Evolutionary conservation across 2,329 filamentous ascomycete genomes (phyloP), one percentile per base, ranked within the genome.

Genomic region (Botryotinia convoluta): DNA sequence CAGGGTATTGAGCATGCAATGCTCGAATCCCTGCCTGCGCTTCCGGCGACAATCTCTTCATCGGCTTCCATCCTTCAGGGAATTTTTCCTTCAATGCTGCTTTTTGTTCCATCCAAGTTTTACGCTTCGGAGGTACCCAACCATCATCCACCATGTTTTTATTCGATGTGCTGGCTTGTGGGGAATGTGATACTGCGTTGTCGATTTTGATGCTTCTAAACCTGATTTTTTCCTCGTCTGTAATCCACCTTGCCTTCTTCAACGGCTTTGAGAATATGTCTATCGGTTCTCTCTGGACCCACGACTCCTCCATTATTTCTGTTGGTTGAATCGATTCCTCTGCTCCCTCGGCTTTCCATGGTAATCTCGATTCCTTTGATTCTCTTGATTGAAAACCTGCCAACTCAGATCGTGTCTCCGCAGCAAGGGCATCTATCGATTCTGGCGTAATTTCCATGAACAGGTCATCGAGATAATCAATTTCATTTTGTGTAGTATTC

Each of bases 31-130:
- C 95, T n/a, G 93, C 91, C 45, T 98, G 85, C 1, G 95, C 94
- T 82, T 98, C 95, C 0, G 96, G 96, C 0, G 96, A 98, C 16
- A 99, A 87, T 74, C 91, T 91, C 82, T 97, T 98, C 67, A 88
- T 87, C 44, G 96, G 95, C 42, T 87, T 87, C 95, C 95, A 99
- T 16, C 91, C 90, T 12, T 91, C 88, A 2, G 89, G 89, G 76
- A 98, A 96, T 80, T 98, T 99, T 74, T 88, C 83, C 78, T 91
- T 88, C 51, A 97, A 83, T 0, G 90, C 92, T 2, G 84, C 84
- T 81, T 97, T 98, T 77, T 98, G 92, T 22, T 88, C 81, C 80
- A 89, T 87, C 96, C 96, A 98, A 5, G 79, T 74, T 76, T 90
- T 87, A 6, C 79, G 81, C 73, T 82, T 76, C 29, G 75, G 74